These are phyloP conservation scores for Nicotiana paniculata DNA, from an alignment of 257 asterid species.

Conservation along the genomic window DNA sequence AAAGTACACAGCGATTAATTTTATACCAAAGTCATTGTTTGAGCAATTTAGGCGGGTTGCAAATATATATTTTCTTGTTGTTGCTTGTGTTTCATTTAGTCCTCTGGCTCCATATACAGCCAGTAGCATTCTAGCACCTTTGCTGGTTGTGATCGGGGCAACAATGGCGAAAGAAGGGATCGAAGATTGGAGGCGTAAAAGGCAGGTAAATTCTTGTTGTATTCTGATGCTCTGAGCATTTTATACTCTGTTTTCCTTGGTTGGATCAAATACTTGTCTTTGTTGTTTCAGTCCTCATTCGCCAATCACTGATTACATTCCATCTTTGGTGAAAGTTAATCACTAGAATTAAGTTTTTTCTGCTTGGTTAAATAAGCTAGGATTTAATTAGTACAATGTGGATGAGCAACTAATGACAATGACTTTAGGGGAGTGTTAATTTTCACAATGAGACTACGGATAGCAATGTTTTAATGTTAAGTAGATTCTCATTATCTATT, in stretches of 20 bases:
- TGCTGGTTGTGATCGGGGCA: constrained; percentile 80
- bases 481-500: not conserved
- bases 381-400: not conserved
- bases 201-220: constrained; percentile 42
- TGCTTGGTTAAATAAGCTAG: not conserved
- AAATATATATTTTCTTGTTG: constrained; percentile 74
- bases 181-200: constrained; percentile 93
- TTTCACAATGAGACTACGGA: not conserved
- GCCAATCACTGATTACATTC: not conserved
- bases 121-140: constrained; percentile 63
- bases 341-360: not conserved
- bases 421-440: not conserved
- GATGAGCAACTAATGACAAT: not conserved
- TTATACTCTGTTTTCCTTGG: not conserved
- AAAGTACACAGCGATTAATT: constrained; percentile 67
- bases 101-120: constrained; percentile 83
- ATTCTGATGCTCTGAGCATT: constrained; percentile 1
- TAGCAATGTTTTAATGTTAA: not conserved
- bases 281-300: not conserved
- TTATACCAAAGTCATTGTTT: constrained; percentile 81
- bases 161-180: constrained; percentile 90
- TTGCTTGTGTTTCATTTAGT: constrained; percentile 83
- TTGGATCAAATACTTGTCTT: not conserved
- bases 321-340: not conserved
- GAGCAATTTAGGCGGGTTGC: constrained; percentile 99